Evolutionary conservation across 768 basidiomycete genomes (phyloP), one percentile per base, ranked within the genome.

Genomic region (Trametopsis cervina): DNA sequence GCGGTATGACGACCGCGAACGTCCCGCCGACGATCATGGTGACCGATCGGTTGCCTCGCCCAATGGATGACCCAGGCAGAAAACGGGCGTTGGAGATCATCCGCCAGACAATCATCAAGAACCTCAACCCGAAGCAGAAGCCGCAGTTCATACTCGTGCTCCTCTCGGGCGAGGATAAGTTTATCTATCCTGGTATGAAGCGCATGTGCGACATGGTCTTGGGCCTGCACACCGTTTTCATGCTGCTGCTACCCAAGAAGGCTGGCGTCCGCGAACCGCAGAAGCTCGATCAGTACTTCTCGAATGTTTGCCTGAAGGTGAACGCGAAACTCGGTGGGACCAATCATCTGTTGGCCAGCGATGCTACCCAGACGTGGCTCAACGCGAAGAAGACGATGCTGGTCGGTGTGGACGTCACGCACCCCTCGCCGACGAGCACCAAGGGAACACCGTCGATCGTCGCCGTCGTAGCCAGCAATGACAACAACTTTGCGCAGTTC

Each of bases 321-420:
- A 92, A 92, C 56, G 80, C 80, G 26, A 92, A 92, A 63, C 77
- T 90, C 1, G 86, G 87, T 4, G 89, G 89, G 0, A 67, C 83
- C 18, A 92, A 92, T 54, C 89, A 92, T 63, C 52, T 73, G 42
- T 66, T 89, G 9, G 81, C 83, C 26, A 60, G 68, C 0, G 56
- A 50, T 1, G 75, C 77, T 1, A 77, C 83, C 73, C 56, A 51
- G 29, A 7, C 7, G 29, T 90, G 87, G 87, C 65, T 90, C 40
- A 77, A 62, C 1, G 76, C 76, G 62, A 71, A 73, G 54, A 74
- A 73, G 45, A 90, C 89, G 9, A 91, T 92, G 83, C 66, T 92
- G 59, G 81, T 92, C 2, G 89, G 89, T 13, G 86, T 89, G 53
- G 88, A 91, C 57, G 86, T 89, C 0, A 90, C 86, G 0, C 88